These are phyloP conservation scores for peach (Prunus persica) DNA, from an alignment of 306 rosid species.

Conservation along the genomic window DNA sequence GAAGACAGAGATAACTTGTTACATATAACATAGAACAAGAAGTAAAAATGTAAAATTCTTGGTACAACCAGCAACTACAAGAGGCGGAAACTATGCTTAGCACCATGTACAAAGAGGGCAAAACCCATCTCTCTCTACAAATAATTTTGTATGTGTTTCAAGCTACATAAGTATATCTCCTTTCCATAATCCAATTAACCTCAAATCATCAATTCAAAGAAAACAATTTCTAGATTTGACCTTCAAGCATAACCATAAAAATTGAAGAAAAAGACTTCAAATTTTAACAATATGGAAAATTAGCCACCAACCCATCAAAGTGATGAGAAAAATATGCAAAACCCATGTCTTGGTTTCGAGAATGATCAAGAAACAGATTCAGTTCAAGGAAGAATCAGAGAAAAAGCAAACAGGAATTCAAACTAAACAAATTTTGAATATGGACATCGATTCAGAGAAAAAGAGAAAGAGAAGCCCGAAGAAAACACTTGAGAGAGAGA, in stretches of 20 bases:
- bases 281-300: not conserved
- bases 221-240: not conserved
- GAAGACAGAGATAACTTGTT: not conserved
- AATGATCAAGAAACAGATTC: not conserved
- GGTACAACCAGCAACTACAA: not conserved
- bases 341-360: not conserved
- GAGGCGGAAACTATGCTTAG: not conserved
- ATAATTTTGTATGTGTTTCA: not conserved
- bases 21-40: not conserved
- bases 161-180: not conserved
- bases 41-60: not conserved
- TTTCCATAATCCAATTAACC: not conserved
- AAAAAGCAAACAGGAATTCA: too few relatives aligned
- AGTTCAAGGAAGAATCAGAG: not conserved
- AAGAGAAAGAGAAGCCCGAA: not conserved
- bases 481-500: not conserved
- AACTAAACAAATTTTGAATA: not conserved
- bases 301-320: not conserved
- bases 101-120: not conserved
- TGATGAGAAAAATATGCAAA: not conserved
- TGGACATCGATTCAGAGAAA: not conserved
- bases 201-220: not conserved
- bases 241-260: not conserved
- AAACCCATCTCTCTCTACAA: not conserved
- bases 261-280: not conserved